Base-by-base conservation (phyloP, 1,139 yeast genomes). In the Candida smagusa region DNA sequence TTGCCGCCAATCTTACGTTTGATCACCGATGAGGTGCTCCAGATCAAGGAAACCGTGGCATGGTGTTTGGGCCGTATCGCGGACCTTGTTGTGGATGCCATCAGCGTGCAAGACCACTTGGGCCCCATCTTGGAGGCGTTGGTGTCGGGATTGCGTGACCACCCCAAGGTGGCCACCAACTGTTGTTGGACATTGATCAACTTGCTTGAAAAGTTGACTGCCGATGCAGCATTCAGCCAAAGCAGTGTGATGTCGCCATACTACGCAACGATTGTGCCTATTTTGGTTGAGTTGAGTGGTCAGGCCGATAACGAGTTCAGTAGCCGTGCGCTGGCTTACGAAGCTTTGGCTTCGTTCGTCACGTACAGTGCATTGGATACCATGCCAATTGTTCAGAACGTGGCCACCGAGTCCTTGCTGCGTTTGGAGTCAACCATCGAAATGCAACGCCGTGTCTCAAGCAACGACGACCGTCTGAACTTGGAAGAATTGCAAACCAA, bases 1-100 rank as follows among this genome's bases (percentile, higher is more conserved):
- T 70, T 92, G 43, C 78, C 77, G 25, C 88, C 97, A 16, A 82
- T 92, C 43, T 69, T 90, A 39, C 58, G 61, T 13, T 74, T 90
- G 56, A 88, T 90, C 64, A 68, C 65, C 32, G 97, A 92, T 61
- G 74, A 78, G 21, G 68, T 76, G 26, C 68, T 88, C 46, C 96
- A 88, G 58, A 98, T 92, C 12, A 85, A 88, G 61, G 98, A 92
- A 58, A 90, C 98, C 0, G 96, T 90, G 32, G 95, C 97, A 7
- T 92, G 98, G 98, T 92, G 97, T 65, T 73, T 92, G 44, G 98
- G 98, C 42, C 80, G 97, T 64, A 87, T 92, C 52, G 95, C 97
- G 9, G 97, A 92, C 56, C 66, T 84, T 44, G 92, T 84, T 33
- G 77, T 87, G 45, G 86, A 79, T 42, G 90, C 95, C 5, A 81